Evolutionary conservation across 768 basidiomycete species (phyloP).

Genomic region (Mycena indigotica): DNA sequence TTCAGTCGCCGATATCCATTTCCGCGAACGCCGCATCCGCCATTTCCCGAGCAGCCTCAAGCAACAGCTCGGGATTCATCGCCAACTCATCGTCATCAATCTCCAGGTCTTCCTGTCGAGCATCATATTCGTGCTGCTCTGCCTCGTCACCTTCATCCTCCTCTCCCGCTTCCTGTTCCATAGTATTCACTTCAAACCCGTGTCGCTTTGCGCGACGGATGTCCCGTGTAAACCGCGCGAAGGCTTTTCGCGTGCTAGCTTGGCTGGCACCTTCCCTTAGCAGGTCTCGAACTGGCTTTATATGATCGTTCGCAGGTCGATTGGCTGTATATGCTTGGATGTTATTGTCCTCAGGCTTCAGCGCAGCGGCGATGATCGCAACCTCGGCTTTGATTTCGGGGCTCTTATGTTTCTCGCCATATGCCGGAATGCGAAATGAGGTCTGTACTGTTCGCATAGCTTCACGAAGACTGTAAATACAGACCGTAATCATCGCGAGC

Average conservation of each 20-base stretch:
- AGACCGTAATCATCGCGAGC: constrained; percentile 21
- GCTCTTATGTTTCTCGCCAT: constrained; percentile 9
- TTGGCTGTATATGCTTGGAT: constrained; percentile 14
- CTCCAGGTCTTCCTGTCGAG: constrained; percentile 5
- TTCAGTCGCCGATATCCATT: no score
- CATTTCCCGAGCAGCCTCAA: not conserved
- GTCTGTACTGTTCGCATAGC: constrained; percentile 18
- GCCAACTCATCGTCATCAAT: constrained; percentile 10
- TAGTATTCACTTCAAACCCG: not conserved
- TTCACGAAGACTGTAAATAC: constrained; percentile 14
- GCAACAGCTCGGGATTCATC: not conserved
- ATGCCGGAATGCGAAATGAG: constrained; percentile 9
- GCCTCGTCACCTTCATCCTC: not conserved
- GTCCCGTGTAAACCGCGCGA: constrained; percentile 7
- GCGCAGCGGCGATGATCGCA: not conserved
- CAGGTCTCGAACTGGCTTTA: constrained; percentile 10
- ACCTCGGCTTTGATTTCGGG: constrained; percentile 7
- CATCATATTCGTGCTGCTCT: not conserved
- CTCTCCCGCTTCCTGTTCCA: not conserved
- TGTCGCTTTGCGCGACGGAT: constrained; percentile 4
- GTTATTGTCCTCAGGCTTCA: constrained; percentile 1
- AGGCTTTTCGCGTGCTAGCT: constrained; percentile 9
- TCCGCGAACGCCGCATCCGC: no score
- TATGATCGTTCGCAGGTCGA: constrained; percentile 8
- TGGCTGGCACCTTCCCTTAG: constrained; percentile 9